These are phyloP conservation scores for Hypholoma fasciculare DNA, from an alignment of 768 basidiomycete genomes.

Conservation along the genomic window DNA sequence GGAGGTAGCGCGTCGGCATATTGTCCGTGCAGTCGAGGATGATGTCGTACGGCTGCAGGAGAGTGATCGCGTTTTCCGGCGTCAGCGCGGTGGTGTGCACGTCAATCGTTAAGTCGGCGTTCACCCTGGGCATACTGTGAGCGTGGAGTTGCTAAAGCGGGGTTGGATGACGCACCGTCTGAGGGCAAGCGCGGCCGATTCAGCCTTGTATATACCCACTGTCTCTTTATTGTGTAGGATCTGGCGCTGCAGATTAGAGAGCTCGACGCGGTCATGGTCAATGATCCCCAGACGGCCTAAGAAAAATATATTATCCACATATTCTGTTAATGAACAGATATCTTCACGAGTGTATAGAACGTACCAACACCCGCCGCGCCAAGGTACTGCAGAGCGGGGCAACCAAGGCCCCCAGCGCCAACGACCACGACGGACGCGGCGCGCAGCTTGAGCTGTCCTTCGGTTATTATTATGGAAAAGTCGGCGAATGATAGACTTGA, in stretches of 20 bases:
- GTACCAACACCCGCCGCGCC: slow-evolving; percentile 89
- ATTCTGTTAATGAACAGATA: neutral
- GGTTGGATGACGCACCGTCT: slow-evolving; percentile 44
- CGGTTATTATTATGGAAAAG: slow-evolving; percentile 7
- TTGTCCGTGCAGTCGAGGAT: slow-evolving; percentile 97
- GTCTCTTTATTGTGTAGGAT: slow-evolving; percentile 80
- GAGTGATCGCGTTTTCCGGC: slow-evolving; percentile 60
- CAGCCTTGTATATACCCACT: slow-evolving; percentile 77
- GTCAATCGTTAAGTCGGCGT: slow-evolving; percentile 66
- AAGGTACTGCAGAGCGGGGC: slow-evolving; percentile 93
- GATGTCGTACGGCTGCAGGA: slow-evolving; percentile 68
- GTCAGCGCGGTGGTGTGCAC: slow-evolving; percentile 53
- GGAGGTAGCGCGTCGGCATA: slow-evolving; percentile 85
- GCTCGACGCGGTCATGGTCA: slow-evolving; percentile 85
- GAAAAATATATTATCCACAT: neutral
- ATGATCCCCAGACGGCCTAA: slow-evolving; percentile 85
- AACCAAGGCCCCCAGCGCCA: slow-evolving; percentile 95
- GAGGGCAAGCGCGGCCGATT: slow-evolving; percentile 75
- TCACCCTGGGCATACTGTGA: slow-evolving; percentile 53
- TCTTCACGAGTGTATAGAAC: slow-evolving; percentile 17
- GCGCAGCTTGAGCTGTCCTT: slow-evolving; percentile 85
- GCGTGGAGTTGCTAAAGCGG: neutral
- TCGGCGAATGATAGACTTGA: neutral
- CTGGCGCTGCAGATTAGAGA: slow-evolving; percentile 92
- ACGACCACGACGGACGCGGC: slow-evolving; percentile 79